phyloP scores from a whole-genome alignment of 441 rosid species.

The Arabidopsis hybrid region DNA sequence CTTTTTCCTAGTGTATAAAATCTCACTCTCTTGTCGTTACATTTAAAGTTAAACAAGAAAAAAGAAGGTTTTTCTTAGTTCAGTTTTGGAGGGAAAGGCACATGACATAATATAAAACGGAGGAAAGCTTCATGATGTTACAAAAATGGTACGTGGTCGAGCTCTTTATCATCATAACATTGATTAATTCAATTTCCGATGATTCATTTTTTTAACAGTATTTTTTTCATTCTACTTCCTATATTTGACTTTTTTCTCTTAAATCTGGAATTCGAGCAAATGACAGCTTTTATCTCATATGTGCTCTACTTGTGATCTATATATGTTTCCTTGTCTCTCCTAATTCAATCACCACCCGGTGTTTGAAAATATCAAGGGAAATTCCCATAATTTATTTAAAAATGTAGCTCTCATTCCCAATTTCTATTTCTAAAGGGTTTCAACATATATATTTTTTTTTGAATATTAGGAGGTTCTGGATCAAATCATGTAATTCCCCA shows the following conservation, averaged over 20 bases:
- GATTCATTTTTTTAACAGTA: neutral
- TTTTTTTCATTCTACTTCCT: slow-evolving; percentile 2
- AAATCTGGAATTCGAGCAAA: too few relatives aligned
- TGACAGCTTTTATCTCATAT: neutral
- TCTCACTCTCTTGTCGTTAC: neutral
- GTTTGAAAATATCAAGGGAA: too few relatives aligned
- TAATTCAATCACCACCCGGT: too few relatives aligned
- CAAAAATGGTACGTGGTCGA: neutral
- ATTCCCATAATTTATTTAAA: too few relatives aligned
- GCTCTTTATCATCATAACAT: neutral
- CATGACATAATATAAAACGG: neutral
- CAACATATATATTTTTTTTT: too few relatives aligned
- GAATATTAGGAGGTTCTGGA: too few relatives aligned
- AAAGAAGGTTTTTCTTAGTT: neutral
- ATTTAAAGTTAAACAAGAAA: slow-evolving; percentile 6
- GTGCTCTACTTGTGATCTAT: neutral
- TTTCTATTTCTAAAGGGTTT: too few relatives aligned
- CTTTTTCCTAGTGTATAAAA: neutral
- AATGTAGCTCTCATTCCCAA: too few relatives aligned
- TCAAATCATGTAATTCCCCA: too few relatives aligned
- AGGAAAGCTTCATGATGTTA: slow-evolving; percentile 5
- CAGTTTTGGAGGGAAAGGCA: neutral
- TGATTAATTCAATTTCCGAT: neutral
- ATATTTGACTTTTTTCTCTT: neutral
- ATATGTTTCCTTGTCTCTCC: too few relatives aligned